Base-by-base conservation (phyloP, 177 flowering plant genomes). In the Vitis hybrid region DNA sequence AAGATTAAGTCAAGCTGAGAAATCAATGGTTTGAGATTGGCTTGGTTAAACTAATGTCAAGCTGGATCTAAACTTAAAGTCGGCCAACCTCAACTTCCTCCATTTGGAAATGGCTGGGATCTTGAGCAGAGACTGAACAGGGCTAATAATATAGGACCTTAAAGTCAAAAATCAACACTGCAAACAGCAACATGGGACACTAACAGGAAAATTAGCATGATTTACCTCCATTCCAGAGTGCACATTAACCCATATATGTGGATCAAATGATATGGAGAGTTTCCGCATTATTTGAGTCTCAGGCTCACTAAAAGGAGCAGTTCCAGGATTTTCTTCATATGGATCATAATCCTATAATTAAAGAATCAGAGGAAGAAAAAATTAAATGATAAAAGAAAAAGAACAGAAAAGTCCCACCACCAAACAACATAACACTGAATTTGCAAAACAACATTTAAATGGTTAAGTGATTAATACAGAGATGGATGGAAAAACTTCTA, bases 181-280 rank as follows among this genome's bases (percentile, higher is more conserved):
- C 6, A 17, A 15, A 11, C n/a, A 53, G 14, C 17, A 63, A 17
- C 27, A 57, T 24, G 65, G 15, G 24, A 58, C 11, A 61, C 52
- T 30, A 9, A 46, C n/a, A 20, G 10, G 9, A 20, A 30, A 56
- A 10, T 21, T 1, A 49, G 35, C 21, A 68, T 9, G 54, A 66
- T 70, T 79, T 74, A 90, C 99, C 93, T 96, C 97, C 99, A 96
- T 96, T 77, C 99, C 99, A 58, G 99, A 96, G 81, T 96, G 99
- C 74, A 96, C 91, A 75, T 93, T 96, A 30, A 87, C 83, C 99
- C 99, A 96, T 32, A 96, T 71, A 68, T 96, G 98, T 73, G 99
- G 99, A 58, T 89, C 84, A 81, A 96, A 96, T 71, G 97, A 81
- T 60, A 82, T 11, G 53, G 92, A 85, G 68, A 96, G 80, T 78